phyloP scores from a whole-genome alignment of 768 basidiomycete genomes.

The Kondoa malvinella region DNA sequence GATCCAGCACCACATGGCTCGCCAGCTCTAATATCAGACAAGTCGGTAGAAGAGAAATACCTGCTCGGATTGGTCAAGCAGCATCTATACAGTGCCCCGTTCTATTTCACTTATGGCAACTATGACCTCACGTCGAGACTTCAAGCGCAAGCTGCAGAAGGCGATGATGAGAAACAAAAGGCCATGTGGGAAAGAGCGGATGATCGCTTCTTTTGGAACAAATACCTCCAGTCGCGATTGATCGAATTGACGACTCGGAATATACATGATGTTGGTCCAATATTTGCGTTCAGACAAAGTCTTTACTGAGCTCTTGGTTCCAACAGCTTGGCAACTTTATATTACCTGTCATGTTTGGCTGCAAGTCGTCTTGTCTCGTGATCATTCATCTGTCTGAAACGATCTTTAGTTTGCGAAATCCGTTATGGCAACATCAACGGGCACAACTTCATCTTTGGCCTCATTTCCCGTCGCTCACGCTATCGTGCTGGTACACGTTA shows the following conservation, averaged over 20 bases:
- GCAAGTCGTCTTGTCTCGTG: conserved; percentile 41
- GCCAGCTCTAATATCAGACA: conserved; percentile 35
- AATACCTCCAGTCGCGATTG: conserved; percentile 48
- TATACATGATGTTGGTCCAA: background rate
- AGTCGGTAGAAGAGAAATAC: conserved; percentile 45
- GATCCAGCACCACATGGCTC: conserved; percentile 45
- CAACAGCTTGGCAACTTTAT: conserved; percentile 68
- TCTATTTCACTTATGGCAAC: conserved; percentile 64
- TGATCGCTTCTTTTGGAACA: conserved; percentile 98
- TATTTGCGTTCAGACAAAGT: background rate
- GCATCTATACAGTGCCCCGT: conserved; percentile 60
- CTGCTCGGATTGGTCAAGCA: conserved; percentile 68
- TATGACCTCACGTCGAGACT: conserved; percentile 64
- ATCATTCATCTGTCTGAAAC: conserved; percentile 10
- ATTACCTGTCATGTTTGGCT: conserved; percentile 84
- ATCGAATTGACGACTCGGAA: conserved; percentile 41
- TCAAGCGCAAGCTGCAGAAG: conserved; percentile 55
- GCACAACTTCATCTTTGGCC: conserved; percentile 58
- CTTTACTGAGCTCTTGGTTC: too few species aligned
- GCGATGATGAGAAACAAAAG: conserved; percentile 34
- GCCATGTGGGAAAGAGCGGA: conserved; percentile 71
- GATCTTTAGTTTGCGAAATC: conserved; percentile 59
- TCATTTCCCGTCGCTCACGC: conserved; percentile 85
- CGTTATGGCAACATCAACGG: conserved; percentile 58
- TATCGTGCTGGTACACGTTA: conserved; percentile 92